Evolutionary conservation across 805 yeast species (phyloP), one percentile per base, ranked within the genome.

Genomic region (Cyberlindnera maclurae): DNA sequence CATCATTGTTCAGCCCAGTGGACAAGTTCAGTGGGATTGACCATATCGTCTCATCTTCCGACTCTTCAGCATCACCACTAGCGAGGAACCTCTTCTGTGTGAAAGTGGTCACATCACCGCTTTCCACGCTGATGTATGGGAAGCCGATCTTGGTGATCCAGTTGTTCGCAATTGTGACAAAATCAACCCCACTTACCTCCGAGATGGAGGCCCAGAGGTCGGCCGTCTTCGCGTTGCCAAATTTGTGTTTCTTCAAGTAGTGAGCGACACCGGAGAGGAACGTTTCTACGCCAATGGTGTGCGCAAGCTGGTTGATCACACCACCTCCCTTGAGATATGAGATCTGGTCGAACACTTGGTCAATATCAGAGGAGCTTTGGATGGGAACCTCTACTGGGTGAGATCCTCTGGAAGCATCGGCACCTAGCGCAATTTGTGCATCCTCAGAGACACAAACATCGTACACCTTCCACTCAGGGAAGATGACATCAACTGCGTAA

Each of bases 341-440:
- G 47, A 84, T 84, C 36, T 86, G 83, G 58, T 84, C 94, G 58
- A 84, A 84, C 44, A 84, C 81, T 65, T 84, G 93, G 59, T 82
- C 82, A 51, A 84, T 81, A 55, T 84, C 89, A 47, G 76, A 79
- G 13, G 87, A 86, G 42, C 74, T 71, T 57, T 75, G 72, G 29
- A 85, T 84, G 20, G 90, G 88, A 27, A 84, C 89, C 59, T 84
- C 89, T 49, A 84, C 79, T 22, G 94, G 93, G 59, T 84, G 95
- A 18, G 93, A 82, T 3, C 84, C 75, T 58, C 93, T 77, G 44
- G 86, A 69, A 5, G 85, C 73, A 58, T 87, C 96, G 41, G 85
- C 71, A 10, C 68, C 61, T 49, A 87, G 68, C 16, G 94, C 94
- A 48, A 70, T 67, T 63, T 82, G 89, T 55, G 82, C 72, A 46